A percentile compares a stretch with the other conserved stretches of the same genome.
These are phyloP conservation scores for Ceratobasidium sp. DNA, from an alignment of 1,284 basidiomycete species.

Conservation along the genomic window DNA sequence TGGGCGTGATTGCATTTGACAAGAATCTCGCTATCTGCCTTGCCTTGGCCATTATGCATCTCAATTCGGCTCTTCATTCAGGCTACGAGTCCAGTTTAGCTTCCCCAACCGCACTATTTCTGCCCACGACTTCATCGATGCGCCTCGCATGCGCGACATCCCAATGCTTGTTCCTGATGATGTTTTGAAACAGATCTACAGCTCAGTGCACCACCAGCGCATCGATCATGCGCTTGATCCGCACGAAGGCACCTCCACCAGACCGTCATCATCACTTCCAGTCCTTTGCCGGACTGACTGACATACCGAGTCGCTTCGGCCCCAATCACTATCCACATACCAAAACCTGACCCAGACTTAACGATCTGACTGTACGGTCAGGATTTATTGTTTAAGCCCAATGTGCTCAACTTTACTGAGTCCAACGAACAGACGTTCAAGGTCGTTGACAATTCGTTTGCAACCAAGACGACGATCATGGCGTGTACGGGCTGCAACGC, in stretches of 20 bases:
- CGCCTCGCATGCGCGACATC: slow-evolving; percentile 81
- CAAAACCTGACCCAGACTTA: slow-evolving; percentile 82
- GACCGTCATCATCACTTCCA: slow-evolving; percentile 74
- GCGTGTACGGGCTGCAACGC: slow-evolving; percentile 84
- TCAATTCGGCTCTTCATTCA: slow-evolving; percentile 82
- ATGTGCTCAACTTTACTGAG: slow-evolving; percentile 80
- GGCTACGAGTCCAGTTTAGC: slow-evolving; percentile 67
- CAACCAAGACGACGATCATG: slow-evolving; percentile 84
- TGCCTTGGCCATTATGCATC: slow-evolving; percentile 86
- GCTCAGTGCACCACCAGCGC: slow-evolving; percentile 77
- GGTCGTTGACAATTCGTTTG: slow-evolving; percentile 85
- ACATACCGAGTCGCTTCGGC: slow-evolving; percentile 90
- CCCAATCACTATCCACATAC: slow-evolving; percentile 84
- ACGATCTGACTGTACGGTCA: slow-evolving; percentile 86
- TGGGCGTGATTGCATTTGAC: slow-evolving; percentile 79
- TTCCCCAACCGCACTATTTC: slow-evolving; percentile 75
- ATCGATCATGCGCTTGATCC: slow-evolving; percentile 78
- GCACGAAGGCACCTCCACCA: slow-evolving; percentile 54
- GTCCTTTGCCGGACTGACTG: slow-evolving; percentile 78
- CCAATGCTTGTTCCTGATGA: slow-evolving; percentile 78
- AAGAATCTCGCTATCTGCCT: slow-evolving; percentile 82
- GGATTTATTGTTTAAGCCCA: slow-evolving; percentile 87
- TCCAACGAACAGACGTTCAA: slow-evolving; percentile 87
- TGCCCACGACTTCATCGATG: slow-evolving; percentile 80
- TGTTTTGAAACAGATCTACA: slow-evolving; percentile 80